phyloP scores from a whole-genome alignment of 139 green algal genomes.

The Parachlorella kessleri region DNA sequence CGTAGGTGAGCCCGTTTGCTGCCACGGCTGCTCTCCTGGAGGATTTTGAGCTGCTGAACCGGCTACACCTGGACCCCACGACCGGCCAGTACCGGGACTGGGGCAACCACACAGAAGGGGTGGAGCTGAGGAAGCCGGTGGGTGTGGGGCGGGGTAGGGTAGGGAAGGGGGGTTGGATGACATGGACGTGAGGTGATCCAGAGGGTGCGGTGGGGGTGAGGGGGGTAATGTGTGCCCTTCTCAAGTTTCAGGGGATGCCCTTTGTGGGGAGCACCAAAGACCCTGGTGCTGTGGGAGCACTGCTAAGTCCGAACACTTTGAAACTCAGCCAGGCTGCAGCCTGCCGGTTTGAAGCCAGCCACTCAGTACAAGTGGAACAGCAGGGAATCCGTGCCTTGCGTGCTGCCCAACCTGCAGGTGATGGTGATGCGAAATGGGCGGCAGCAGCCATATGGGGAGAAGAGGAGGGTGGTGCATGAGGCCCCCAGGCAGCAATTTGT shows the following conservation, averaged over 20 bases:
- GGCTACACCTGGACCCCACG: slow-evolving; percentile 72
- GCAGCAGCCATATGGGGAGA: background rate
- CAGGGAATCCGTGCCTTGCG: background rate
- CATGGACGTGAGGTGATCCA: too few species aligned
- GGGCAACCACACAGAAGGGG: slow-evolving; percentile 88
- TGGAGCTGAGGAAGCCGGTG: slow-evolving; percentile 30
- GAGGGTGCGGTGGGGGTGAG: too few species aligned
- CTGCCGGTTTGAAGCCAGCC: too few species aligned
- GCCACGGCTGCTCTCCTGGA: slow-evolving; percentile 38
- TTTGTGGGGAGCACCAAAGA: too few species aligned
- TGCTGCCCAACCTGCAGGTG: background rate
- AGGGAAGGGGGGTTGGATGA: background rate
- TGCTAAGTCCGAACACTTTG: too few species aligned
- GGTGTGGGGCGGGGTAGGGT: background rate
- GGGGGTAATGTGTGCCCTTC: too few species aligned
- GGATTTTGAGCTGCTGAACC: slow-evolving; percentile 54
- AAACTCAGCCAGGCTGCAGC: too few species aligned
- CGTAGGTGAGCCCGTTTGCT: slow-evolving; percentile 29
- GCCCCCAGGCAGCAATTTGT: slow-evolving; percentile 62
- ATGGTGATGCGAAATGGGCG: background rate
- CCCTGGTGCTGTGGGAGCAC: too few species aligned
- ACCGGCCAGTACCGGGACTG: slow-evolving; percentile 78
- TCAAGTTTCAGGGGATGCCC: too few species aligned
- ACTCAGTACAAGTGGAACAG: slow-evolving; percentile 11
- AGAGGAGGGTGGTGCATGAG: slow-evolving; percentile 1